Conservation (phyloP, 179 eudicot species). For the Spinacia oleracea region DNA sequence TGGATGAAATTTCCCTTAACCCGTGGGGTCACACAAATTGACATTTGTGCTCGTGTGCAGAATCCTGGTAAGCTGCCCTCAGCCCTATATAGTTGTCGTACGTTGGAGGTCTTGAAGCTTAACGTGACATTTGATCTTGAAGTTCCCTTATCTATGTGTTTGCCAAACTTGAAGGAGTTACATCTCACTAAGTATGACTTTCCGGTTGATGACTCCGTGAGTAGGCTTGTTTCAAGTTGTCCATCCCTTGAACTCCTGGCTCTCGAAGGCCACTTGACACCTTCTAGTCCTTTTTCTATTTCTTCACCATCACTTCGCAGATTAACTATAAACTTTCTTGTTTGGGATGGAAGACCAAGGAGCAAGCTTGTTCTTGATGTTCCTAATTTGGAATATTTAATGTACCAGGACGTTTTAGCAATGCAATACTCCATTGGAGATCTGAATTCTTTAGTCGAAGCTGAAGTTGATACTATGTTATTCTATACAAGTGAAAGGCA, state of each 20-base stretch:
- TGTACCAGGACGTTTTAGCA: background rate
- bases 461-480: background rate
- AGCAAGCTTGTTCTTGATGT: background rate
- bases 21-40: constrained; percentile 7
- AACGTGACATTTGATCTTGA: constrained; percentile 3
- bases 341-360: background rate
- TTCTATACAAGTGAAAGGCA: too few relatives aligned
- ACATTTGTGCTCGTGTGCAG: constrained; percentile 6
- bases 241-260: background rate
- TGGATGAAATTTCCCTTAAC: constrained; percentile 13
- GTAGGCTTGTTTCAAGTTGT: background rate
- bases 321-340: background rate
- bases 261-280: background rate
- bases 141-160: constrained; percentile 4
- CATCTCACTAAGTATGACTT: background rate
- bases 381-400: constrained; percentile 2
- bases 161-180: constrained; percentile 19
- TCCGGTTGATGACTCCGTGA: background rate
- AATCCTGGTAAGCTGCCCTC: constrained; percentile 3
- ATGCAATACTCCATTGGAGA: background rate
- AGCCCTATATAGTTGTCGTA: background rate
- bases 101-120: constrained; percentile 16
- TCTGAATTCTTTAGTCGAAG: background rate
- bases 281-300: background rate
- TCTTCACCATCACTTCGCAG: background rate